Conservation (phyloP, 176 grass and related monocot species). For the Eragrostis nindensis region DNA sequence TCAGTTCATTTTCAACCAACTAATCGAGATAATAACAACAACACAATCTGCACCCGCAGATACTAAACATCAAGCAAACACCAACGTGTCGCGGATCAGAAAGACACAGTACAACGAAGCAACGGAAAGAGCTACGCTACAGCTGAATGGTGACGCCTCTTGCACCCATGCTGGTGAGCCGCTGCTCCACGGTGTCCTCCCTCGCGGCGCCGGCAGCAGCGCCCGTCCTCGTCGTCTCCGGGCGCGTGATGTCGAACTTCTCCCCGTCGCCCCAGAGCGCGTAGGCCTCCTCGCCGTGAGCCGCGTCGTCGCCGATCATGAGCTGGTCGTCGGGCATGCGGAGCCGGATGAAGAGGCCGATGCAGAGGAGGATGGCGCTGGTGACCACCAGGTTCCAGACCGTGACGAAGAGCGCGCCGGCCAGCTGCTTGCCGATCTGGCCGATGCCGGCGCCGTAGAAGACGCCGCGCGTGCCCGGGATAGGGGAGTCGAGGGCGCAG, state of each 20-base stretch:
- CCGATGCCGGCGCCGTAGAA: constrained; percentile 61
- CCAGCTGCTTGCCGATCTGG: constrained; percentile 74
- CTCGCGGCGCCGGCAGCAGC: neutral
- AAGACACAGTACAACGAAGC: neutral
- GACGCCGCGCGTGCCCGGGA: constrained; percentile 48
- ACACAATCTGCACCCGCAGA: neutral
- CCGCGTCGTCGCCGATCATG: constrained; percentile 65
- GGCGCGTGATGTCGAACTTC: constrained; percentile 59
- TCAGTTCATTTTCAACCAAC: neutral
- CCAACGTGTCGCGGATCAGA: neutral
- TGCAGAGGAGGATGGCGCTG: constrained; percentile 52
- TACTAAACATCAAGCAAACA: constrained; percentile 4
- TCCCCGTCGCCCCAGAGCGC: constrained; percentile 74
- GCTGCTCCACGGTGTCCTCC: constrained; percentile 45
- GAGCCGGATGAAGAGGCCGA: constrained; percentile 58
- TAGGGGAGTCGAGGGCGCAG: constrained; percentile 45
- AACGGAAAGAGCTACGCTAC: constrained; percentile 20
- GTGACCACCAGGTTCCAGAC: constrained; percentile 64
- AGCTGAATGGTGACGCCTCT: constrained; percentile 67
- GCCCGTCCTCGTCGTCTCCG: constrained; percentile 36
- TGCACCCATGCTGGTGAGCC: constrained; percentile 40
- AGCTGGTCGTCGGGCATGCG: constrained; percentile 72
- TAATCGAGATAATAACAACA: no score
- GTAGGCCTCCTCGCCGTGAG: constrained; percentile 77
- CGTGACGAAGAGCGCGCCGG: constrained; percentile 55